Conservation (phyloP, 805 yeast species). For the Geotrichum ghanense region DNA sequence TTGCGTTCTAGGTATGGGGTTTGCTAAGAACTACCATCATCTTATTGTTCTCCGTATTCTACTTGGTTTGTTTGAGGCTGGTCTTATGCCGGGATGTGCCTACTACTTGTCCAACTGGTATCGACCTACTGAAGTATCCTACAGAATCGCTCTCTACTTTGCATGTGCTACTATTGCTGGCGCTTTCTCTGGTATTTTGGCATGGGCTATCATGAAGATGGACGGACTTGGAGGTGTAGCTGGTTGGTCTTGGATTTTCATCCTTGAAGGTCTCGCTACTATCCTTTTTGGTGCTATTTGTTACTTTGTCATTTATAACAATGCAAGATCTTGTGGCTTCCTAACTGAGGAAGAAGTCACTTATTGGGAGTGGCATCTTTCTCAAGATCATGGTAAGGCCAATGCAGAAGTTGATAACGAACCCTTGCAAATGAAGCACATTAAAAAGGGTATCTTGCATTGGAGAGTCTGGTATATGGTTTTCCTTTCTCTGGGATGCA, state of each 20-base stretch:
- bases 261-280: constrained; percentile 46
- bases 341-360: constrained; percentile 9
- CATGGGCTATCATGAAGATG: constrained; percentile 34
- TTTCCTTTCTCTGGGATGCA: constrained; percentile 39
- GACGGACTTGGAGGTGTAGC: constrained; percentile 32
- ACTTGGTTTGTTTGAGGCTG: constrained; percentile 28
- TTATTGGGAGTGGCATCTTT: constrained; percentile 38
- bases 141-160: constrained; percentile 34
- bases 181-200: constrained; percentile 40
- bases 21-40: constrained; percentile 17
- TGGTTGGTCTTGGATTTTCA: constrained; percentile 47
- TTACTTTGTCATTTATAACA: constrained; percentile 28
- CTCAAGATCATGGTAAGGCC: constrained; percentile 32
- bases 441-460: constrained; percentile 36
- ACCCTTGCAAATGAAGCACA: constrained; percentile 35
- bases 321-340: constrained; percentile 14
- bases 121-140: constrained; percentile 24
- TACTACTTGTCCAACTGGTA: constrained; percentile 28
- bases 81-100: constrained; percentile 28
- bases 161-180: constrained; percentile 31
- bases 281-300: constrained; percentile 34
- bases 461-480: constrained; percentile 39
- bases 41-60: constrained; percentile 23
- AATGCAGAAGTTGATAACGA: constrained; percentile 35
- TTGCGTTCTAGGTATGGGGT: constrained; percentile 23